phyloP scores from a whole-genome alignment of 805 yeast species.

The Cyberlindnera japonica region DNA sequence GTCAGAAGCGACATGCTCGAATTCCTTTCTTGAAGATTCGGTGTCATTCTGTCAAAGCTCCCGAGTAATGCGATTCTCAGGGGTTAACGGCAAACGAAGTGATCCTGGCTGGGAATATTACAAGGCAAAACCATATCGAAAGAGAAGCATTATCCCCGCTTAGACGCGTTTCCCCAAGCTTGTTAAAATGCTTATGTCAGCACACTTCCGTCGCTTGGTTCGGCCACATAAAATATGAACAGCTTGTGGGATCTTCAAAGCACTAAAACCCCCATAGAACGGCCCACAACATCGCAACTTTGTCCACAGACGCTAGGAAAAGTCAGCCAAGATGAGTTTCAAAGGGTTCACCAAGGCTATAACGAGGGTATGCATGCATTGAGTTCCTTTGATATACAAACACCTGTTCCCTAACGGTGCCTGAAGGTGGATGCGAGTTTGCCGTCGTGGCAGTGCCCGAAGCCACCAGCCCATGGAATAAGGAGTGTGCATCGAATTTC shows the following conservation, averaged over 20 bases:
- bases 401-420: too few relatives aligned
- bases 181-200: background rate
- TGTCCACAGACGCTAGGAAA: background rate
- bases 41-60: background rate
- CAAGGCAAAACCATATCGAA: too few relatives aligned
- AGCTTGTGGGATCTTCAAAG: too few relatives aligned
- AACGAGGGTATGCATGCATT: conserved; percentile 52
- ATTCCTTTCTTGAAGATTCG: background rate
- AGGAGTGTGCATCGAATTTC: background rate
- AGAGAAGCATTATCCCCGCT: too few relatives aligned
- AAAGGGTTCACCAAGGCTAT: conserved; percentile 82
- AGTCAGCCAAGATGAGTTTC: conserved; percentile 60
- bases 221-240: too few relatives aligned
- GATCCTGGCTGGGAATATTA: too few relatives aligned
- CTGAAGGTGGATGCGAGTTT: background rate
- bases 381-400: too few relatives aligned
- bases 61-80: background rate
- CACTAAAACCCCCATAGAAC: background rate
- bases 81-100: background rate
- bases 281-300: background rate
- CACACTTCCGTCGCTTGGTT: too few relatives aligned
- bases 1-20: conserved; percentile 1
- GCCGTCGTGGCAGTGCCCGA: background rate
- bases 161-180: too few relatives aligned
- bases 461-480: background rate